Base-by-base conservation (phyloP, 768 basidiomycete genomes). In the Hygrocybe punicea region DNA sequence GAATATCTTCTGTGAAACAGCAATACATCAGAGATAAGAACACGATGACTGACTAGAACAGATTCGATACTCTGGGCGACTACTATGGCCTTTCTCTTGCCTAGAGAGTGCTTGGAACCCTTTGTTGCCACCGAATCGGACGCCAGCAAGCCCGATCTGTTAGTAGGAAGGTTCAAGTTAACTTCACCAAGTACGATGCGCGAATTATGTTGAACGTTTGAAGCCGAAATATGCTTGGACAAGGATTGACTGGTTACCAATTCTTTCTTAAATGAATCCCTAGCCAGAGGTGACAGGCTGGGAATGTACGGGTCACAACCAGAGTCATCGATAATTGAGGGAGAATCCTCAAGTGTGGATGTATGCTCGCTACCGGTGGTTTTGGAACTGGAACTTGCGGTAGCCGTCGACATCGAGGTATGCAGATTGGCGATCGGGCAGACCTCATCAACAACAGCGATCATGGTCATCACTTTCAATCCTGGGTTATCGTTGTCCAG, bases 201-300 rank as follows among this genome's bases (percentile, higher is more conserved):
- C 39, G 34, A 40, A 36, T 57, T 42, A 17, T 16, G 17, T 39
- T 52, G 44, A 14, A 11, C 10, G 49, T 56, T 66, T n/a, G 50
- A 34, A 5, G 37, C 33, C 40, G 51, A 40, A 23, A 45, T 25
- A 24, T 45, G 57, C 54, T 58, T 47, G 45, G 45, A n/a, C n/a
- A 47, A 55, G 16, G 56, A 62, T 14, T 59, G 44, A 36, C 55
- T 55, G 11, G 61, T 50, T 5, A 39, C 57, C 1, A 64, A 51
- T 46, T 67, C 62, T 35, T 63, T 47, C 29, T 62, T 65, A 51
- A 63, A 58, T 3, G 57, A 55, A 34, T 63, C 58, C 39, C 64
- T 65, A 11, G 63, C 63, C 4, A 64, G 62, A 3, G 67, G 61
- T 25, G 57, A 45, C 2, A 65, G 58, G 36, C 39, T 45, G 11